Evolutionary conservation across 306 rosid genomes (phyloP), one percentile per base, ranked within the genome.

Genomic region (Elaeagnus macrophylla): DNA sequence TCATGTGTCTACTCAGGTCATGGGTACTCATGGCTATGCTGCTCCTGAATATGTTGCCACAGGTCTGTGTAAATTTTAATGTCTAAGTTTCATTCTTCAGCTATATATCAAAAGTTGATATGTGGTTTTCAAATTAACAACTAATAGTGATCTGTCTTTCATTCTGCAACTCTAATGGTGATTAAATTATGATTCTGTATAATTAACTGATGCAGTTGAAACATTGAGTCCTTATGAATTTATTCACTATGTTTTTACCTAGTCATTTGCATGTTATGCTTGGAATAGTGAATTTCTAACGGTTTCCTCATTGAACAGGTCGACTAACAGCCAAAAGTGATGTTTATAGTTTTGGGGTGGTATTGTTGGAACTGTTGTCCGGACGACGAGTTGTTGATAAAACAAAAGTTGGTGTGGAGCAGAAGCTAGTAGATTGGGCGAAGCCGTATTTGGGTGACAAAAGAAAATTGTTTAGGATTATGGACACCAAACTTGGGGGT

Each of bases 41-140:
- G 99, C 96, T 45, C 99, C 99, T 9, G 96, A 91, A 73, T 91
- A 91, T 72, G 83, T 91, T 58, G 93, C 99, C 25, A 91, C 99
- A 65, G 99, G 99, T 91, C 12, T 52, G 69, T 76, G 4, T 25
- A 25, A 25, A 25, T 25, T 25, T 25, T 2, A 37, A 53, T 48
- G 25, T 39, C 60, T 55, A 36, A 53, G 7, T 57, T 53, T 36
- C 10, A 53, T 35, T 20, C 7, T 45, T 51, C 54, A 50, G 32
- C 32, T 25, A 25, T 25, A 25, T 25, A 25, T 25, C 32, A 25
- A 25, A 25, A 25, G 32, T 25, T 25, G 32, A 25, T 25, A 5
- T 25, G 32, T 25, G 32, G 32, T 25, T 25, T 25, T 25, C 32
- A 25, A 25, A 25, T 25, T 25, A 25, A 25, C 32, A 25, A 25